Evolutionary conservation across 2,329 filamentous ascomycete genomes (phyloP), one percentile per base, ranked within the genome.

Genomic region (Venturia asperata): DNA sequence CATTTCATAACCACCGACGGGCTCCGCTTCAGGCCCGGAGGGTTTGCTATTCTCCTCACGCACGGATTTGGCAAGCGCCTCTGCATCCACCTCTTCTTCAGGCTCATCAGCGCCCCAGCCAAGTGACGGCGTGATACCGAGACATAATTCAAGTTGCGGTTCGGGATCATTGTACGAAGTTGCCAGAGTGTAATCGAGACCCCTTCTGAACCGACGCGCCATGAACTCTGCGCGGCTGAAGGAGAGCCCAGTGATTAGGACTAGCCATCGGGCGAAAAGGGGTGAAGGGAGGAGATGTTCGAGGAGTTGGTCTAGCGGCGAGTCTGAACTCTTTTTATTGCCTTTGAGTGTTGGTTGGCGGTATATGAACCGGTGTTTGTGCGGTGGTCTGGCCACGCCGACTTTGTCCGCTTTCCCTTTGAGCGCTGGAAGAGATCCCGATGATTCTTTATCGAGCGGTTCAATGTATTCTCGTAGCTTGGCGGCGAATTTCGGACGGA

Each of bases 341-440:
- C 72, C 71, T 1, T 70, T 72, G 34, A 76, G 62, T 72, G 81
- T 69, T 77, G 78, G 75, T 70, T 91, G 86, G 67, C 90, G 83
- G 76, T 94, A 99, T 1, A 96, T 81, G 75, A 89, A 99, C 17
- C 92, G 90, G 73, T 97, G 92, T 79, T 99, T 99, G 78, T 99
- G 92, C 0, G 94, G 94, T 47, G 94, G 94, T 41, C 85, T 84
- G 7, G 94, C 90, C 10, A 95, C 88, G 78, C 77, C 52, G 80
- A 83, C 67, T 78, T 78, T 58, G 80, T 80, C 71, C 87, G 70
- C 4, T 71, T 71, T 6, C 63, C 68, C 52, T 69, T 69, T 65
- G 70, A 70, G 62, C 70, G 69, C 1, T 73, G 74, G 67, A 74
- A 75, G 13, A 71, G 64, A 11, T 72, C 72, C 24, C 74, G 67